Evolutionary conservation across 1,284 basidiomycete genomes (phyloP), one percentile per base, ranked within the genome.

Genomic region (Apiotrichum mycotoxinovorans): DNA sequence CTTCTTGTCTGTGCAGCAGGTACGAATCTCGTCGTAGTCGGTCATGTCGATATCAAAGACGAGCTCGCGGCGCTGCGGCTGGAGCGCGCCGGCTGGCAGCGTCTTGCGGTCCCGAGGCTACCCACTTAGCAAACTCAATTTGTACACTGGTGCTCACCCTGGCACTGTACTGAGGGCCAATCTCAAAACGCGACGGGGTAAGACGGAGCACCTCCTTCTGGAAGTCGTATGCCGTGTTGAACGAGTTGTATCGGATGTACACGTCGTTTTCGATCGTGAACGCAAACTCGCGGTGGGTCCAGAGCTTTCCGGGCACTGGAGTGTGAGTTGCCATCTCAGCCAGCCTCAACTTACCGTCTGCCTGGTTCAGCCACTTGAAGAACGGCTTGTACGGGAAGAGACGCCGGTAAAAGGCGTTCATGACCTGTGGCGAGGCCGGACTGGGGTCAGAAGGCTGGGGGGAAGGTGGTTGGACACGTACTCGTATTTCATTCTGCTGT

Each of bases 31-130:
- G 75, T 99, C 96, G 79, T 99, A 99, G 78, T 99, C 95, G 18
- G 95, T 96, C 94, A 99, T 97, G 78, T 99, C 95, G 73, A 99
- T 97, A 85, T 98, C 96, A 71, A 99, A 97, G 1, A 99, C 96
- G 33, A 99, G 86, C 75, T 98, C 95, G 62, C 96, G 88, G 58
- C 85, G 83, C 26, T 85, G 77, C 0, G 95, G 92, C 49, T 83
- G 82, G 68, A 98, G 87, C 2, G 84, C 84, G 9, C 85, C 82
- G 8, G 88, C 81, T 2, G 87, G 85, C 38, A 94, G 80, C 0
- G 89, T 89, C 73, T 95, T 96, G 69, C 86, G 88, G 79, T 98
- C 95, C 69, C 86, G 84, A 7, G 94, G 94, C 89, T 93, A 72
- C 22, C 30, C 30, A 26, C 26, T 26, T 17, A 11, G 23, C 14